Base-by-base conservation (phyloP, 2,329 filamentous ascomycete species). In the Parastagonospora nodorum region DNA sequence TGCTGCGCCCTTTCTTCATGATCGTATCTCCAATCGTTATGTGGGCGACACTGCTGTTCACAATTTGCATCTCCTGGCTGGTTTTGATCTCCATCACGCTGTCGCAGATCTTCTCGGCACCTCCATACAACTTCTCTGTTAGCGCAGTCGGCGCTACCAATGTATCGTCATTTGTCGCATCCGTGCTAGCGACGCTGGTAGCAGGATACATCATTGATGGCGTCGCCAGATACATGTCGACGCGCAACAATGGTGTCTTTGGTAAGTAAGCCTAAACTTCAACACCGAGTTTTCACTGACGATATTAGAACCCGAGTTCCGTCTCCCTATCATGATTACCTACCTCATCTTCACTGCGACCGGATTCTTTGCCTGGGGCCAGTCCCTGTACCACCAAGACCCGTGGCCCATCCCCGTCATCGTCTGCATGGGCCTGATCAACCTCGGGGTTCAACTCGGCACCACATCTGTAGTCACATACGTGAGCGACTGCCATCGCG, bases 11-110 rank as follows among this genome's bases (percentile, higher is more conserved):
- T 1, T 66, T 64, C 36, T 44, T 58, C 6, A 15, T 57, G 24
- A 45, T 64, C 14, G 24, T 48, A 4, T 61, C 57, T 27, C 61
- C 63, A 12, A 54, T 60, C 4, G 63, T 66, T 10, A 53, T 58
- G 45, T 66, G 61, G 61, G 63, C 59, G 2, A 64, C 61, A 8
- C 45, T 66, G 15, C 46, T 64, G 5, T 66, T 64, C 46, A 66
- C 63, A 0, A 60, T 60, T 15, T 63, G 61, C 36, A 61, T 66
- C n/a, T 64, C 61, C n/a, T 66, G 63, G 63, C 59, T 66, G 1
- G 61, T 66, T 2, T 48, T 62, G 28, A 66, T 66, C 33, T 64
- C 59, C 6, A 60, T 64, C 28, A 66, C 63, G 4, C 40, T 66
- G 8, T 66, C 63, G 27, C 63, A 66, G 15, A 66, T 66, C 10